These are phyloP conservation scores for Perkinsus olseni DNA, from an alignment of 169 alveolate species.

Conservation along the genomic window DNA sequence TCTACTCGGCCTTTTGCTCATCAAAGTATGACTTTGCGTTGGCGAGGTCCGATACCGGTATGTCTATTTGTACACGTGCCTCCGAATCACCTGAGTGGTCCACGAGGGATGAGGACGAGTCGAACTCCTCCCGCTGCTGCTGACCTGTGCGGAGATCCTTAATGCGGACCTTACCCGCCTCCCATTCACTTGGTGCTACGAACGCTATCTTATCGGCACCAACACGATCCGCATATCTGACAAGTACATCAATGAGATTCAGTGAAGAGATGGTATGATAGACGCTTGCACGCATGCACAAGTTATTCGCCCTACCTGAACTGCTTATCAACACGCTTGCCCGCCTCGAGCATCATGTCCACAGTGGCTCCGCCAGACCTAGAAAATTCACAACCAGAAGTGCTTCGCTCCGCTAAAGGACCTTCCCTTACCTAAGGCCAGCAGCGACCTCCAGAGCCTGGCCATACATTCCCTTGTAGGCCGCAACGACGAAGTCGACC, in stretches of 20 bases:
- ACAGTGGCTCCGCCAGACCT: neutral
- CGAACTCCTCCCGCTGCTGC: too few relatives aligned
- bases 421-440: neutral
- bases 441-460: neutral
- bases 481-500: conserved; percentile 14
- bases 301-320: neutral
- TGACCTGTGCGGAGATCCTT: neutral
- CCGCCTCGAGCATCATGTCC: neutral
- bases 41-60: neutral
- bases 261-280: too few relatives aligned
- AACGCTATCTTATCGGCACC: neutral
- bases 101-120: too few relatives aligned
- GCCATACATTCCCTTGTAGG: neutral
- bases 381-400: neutral
- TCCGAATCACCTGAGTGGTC: neutral
- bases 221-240: neutral
- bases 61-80: neutral
- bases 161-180: neutral
- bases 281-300: neutral
- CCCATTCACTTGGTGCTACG: neutral
- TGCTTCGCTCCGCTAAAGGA: neutral
- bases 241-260: neutral
- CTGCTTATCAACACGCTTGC: neutral
- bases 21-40: neutral
- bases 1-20: neutral